Evolutionary conservation across 352 stramenopile species (phyloP), one percentile per base, ranked within the genome.

Genomic region (Globisporangium canariense): DNA sequence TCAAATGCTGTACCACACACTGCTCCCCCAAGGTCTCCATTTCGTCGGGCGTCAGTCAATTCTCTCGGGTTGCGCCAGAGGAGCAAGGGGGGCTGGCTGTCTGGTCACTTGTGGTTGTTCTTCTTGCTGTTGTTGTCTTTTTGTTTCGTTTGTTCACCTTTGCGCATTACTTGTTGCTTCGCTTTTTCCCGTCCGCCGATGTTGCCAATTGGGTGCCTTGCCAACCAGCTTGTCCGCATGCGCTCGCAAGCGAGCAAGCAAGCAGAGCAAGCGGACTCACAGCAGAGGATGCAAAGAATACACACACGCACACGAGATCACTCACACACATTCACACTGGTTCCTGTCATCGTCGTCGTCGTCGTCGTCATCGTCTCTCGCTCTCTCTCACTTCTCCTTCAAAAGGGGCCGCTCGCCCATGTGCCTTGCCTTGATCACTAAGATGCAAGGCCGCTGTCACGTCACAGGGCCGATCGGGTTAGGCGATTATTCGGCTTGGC

Each of bases 101-200:
- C 34, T 47, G 41, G 41, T 22, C 22, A 11, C 49, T 54, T 52
- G 46, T 34, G 25, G 20, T 20, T 54, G 20, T 34, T n/a, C 34
- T 36, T 18, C 22, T 38, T 36, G 30, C 14, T 56, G 30, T 40
- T 18, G 9, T 40, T 34, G 16, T 54, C 16, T 28, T 30, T 38
- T 54, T 53, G 20, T 34, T 32, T 18, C 9, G 25, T 56, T 56
- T 56, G 50, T 56, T 56, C 7, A 18, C 25, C 50, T 56, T 56
- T 22, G 50, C 16, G 45, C 18, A 47, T 22, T 47, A 22, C 41
- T 22, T 20, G 41, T 47, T 20, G 41, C 18, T 47, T 47, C 18
- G 41, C 41, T 47, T 47, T 16, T 5, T 14, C 16, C 9, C 10
- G 8, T 45, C 40, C 40, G 11, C 40, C 14, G 40, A 16, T 45